Evolutionary conservation across 202 grass and related monocot species (phyloP), one percentile per base, ranked within the genome.

Genomic region (Bolboschoenoplectus hybrid): DNA sequence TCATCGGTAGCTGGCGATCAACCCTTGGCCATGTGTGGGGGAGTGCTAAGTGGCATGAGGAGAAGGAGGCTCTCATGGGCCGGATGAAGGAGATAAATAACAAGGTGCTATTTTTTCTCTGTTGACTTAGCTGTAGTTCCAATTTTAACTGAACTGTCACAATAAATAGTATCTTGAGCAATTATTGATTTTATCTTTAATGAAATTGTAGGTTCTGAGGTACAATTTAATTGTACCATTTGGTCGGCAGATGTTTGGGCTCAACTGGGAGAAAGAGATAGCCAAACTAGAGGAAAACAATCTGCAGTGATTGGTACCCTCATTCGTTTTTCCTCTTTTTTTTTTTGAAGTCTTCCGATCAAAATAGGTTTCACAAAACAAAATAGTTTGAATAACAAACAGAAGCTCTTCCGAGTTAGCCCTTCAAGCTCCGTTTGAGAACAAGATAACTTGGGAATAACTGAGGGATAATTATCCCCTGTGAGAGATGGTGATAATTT

Each of bases 261-360:
- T 97, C 36, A 97, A 88, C 39, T 97, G 92, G 92, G 95, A 95
- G 66, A 95, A 91, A 89, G 95, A 97, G 81, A 81, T 91, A 66
- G 87, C 83, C 41, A 95, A 91, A 65, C 61, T 92, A 53, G 60
- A 88, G 60, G 64, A 91, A 85, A 66, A 85, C 67, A 69, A 17
- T 7, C 79, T 68, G 14, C 20, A 84, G n/a, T 82, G 13, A 84
- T 20, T 68, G 81, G 32, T 70, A 65, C 19, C 9, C 3, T 50
- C 11, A 2, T 49, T 17, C 61, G 6, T 63, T 81, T 44, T 56
- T 5, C 6, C 61, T 4, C 38, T 80, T 40, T 80, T 34, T 35
- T 57, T 60, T 26, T 20, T 46, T 45, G 5, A 3, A 41, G 6
- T 10, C 67, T 9, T 45, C 39, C 40, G 19, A 49, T 49, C 20